Conservation (phyloP, 164 flowering plant genomes). For the Tetrastigma voinierianum region DNA sequence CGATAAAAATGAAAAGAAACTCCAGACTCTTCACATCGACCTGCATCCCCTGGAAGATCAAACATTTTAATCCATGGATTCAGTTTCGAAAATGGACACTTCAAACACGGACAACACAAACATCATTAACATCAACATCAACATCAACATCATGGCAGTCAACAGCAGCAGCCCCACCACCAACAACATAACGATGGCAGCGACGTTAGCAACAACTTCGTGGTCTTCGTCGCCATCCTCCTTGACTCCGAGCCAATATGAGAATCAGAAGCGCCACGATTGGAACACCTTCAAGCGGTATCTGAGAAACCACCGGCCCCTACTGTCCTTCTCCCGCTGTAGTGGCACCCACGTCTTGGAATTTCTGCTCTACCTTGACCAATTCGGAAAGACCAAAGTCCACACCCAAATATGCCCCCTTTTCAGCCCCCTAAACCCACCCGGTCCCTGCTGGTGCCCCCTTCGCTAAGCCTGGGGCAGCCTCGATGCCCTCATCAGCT, state of each 20-base stretch:
- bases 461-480: constrained; percentile 90
- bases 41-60: too few relatives aligned
- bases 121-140: too few relatives aligned
- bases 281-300: constrained; percentile 85
- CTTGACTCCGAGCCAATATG: constrained; percentile 59
- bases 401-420: constrained; percentile 75
- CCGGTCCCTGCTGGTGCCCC: constrained; percentile 81
- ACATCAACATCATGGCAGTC: constrained; percentile 1
- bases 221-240: constrained; percentile 13
- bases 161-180: constrained; percentile 1
- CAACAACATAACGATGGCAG: too few relatives aligned
- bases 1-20: too few relatives aligned
- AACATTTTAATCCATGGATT: too few relatives aligned
- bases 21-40: too few relatives aligned
- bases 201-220: too few relatives aligned
- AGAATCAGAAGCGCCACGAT: too few relatives aligned
- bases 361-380: constrained; percentile 77
- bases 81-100: too few relatives aligned
- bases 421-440: constrained; percentile 73
- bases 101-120: too few relatives aligned
- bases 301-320: constrained; percentile 78
- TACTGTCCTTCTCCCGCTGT: constrained; percentile 68
- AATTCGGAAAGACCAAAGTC: constrained; percentile 80
- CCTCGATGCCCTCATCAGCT: constrained; percentile 77
- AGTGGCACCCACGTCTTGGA: constrained; percentile 81